Evolutionary conservation across 2,329 filamentous ascomycete species (phyloP), one percentile per base, ranked within the genome.

Genomic region (Stachybotrys chartarum): DNA sequence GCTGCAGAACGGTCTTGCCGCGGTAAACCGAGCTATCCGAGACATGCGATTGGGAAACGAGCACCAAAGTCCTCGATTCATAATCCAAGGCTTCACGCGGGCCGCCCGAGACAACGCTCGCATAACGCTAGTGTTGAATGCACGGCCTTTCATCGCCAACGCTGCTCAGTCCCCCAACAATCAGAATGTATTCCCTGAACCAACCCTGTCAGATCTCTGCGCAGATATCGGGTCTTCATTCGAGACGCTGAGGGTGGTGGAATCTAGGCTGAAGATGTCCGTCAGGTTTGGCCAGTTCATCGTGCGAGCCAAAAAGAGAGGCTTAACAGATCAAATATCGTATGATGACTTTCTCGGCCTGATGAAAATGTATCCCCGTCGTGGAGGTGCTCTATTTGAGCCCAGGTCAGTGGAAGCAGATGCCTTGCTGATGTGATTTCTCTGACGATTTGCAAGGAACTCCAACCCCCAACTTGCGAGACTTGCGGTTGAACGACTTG

Each of bases 281-380:
- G 60, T 72, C 52, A 63, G 61, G 50, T 72, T 72, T 58, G 71
- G 70, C 1, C 61, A 59, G 12, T 44, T 73, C 1, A 59, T 59
- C 7, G 57, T 70, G 31, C 57, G 55, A 3, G 55, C 59, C 24
- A 66, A 63, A 50, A 69, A 65, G 50, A 70, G 59, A 44, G 59
- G 58, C 0, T 52, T 60, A 0, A 57, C 50, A 24, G 60, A 64
- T 30, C 55, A 63, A 11, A 59, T 69, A 44, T 56, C 63, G 1
- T 63, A 61, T 30, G 31, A 59, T 10, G 56, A 66, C 3, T 68
- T 71, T 32, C 48, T 55, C n/a, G 55, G 59, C 1, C 58, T 68
- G 51, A 57, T 69, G 50, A 57, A 57, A 7, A 47, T 54, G n/a
- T 70, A 68, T 54, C 64, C 66, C 10, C 55, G 45, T 7, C 66